phyloP scores from a whole-genome alignment of 1,284 basidiomycete species.

The Cutaneotrichosporon sp. region DNA sequence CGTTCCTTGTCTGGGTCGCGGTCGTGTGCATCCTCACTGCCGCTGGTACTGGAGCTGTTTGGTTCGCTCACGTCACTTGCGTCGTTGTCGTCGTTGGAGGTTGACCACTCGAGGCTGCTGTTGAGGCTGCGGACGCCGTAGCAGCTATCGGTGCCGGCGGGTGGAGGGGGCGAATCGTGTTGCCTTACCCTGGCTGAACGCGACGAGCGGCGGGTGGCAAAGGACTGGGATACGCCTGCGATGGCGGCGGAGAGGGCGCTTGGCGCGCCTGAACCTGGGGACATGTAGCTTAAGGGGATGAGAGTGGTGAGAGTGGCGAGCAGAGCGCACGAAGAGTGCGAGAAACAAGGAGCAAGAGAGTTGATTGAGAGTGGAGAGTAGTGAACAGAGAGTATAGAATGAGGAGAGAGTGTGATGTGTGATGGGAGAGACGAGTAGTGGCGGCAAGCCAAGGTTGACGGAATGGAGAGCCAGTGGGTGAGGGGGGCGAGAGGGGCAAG shows the following conservation, averaged over 20 bases:
- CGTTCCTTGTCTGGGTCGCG: background rate
- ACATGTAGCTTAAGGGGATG: background rate
- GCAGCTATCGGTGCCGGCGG: conserved; percentile 22
- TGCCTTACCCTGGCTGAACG: background rate
- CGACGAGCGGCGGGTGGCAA: conserved; percentile 16
- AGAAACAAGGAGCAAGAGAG: too few relatives aligned
- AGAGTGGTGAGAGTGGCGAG: background rate
- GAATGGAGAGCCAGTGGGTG: too few relatives aligned
- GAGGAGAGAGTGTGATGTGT: too few relatives aligned
- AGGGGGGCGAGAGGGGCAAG: too few relatives aligned
- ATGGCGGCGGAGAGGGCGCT: conserved; percentile 12
- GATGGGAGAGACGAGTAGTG: too few relatives aligned
- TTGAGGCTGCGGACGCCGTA: conserved; percentile 31
- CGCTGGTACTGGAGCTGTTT: background rate
- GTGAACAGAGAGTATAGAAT: too few relatives aligned
- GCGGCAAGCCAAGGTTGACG: too few relatives aligned
- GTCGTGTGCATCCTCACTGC: background rate
- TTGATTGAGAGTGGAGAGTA: too few relatives aligned
- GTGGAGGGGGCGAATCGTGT: conserved; percentile 8
- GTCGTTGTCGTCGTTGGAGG: background rate
- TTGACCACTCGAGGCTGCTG: conserved; percentile 12
- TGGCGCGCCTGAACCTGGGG: background rate
- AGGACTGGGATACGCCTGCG: conserved; percentile 7
- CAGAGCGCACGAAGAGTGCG: too few relatives aligned
- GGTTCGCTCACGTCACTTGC: background rate